Evolutionary conservation across 2,329 filamentous ascomycete species (phyloP).

Genomic region (Dryadomyces sulphureus): DNA sequence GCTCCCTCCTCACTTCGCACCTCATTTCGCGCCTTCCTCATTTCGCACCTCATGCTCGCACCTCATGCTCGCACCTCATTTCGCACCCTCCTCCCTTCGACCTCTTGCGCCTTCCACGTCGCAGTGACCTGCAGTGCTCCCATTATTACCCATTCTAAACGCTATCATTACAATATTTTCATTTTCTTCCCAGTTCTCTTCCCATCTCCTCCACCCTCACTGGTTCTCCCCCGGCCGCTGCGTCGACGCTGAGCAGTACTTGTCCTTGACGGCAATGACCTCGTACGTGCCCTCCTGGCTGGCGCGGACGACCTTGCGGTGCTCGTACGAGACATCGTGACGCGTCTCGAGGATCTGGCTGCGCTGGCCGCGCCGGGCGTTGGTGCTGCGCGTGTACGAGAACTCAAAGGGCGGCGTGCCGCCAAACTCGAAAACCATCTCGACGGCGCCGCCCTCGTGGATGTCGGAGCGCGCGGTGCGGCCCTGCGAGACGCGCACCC

Average conservation of each 20-base stretch:
- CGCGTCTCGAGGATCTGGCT: slow-evolving; percentile 77
- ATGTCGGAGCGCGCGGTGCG: slow-evolving; percentile 74
- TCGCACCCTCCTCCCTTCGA: too few relatives aligned
- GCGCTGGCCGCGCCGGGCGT: slow-evolving; percentile 62
- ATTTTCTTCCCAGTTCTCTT: too few relatives aligned
- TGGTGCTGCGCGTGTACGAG: slow-evolving; percentile 84
- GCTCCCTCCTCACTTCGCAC: too few relatives aligned
- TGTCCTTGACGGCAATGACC: slow-evolving; percentile 90
- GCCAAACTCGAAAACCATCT: slow-evolving; percentile 90
- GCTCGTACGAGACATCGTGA: slow-evolving; percentile 71
- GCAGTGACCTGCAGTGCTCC: too few relatives aligned
- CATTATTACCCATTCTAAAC: too few relatives aligned
- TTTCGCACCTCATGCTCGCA: too few relatives aligned
- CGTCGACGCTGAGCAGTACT: slow-evolving; percentile 77
- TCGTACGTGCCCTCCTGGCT: slow-evolving; percentile 95
- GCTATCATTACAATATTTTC: too few relatives aligned
- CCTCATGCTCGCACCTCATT: too few relatives aligned
- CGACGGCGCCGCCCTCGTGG: slow-evolving; percentile 87
- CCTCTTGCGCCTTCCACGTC: too few relatives aligned
- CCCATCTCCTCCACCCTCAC: too few relatives aligned
- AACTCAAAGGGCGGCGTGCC: slow-evolving; percentile 96
- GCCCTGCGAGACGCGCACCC: slow-evolving; percentile 78
- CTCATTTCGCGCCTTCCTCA: too few relatives aligned
- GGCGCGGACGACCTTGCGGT: slow-evolving; percentile 67
- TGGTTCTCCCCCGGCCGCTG: slow-evolving; percentile 37